Percentiles rank a stretch among this genome's conserved stretches.
Evolutionary conservation across 2,329 filamentous ascomycete genomes (phyloP).

Genomic region (Neofusicoccum cordaticola): DNA sequence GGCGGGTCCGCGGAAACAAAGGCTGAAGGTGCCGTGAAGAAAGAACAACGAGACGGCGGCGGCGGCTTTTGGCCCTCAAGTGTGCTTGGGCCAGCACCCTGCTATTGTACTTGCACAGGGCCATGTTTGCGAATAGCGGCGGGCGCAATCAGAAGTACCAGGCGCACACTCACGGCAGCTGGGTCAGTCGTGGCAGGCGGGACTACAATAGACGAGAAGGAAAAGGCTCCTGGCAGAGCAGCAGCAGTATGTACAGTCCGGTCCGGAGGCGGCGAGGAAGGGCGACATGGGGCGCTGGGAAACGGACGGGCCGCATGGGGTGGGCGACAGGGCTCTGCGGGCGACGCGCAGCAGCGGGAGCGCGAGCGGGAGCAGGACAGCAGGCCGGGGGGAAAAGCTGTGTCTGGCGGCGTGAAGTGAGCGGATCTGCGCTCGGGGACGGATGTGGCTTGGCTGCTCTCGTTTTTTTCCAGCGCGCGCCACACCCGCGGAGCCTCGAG

Average conservation of each 20-base stretch:
- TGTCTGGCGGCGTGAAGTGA: no score
- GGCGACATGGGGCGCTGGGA: conserved; percentile 7
- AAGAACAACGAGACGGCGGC: conserved; percentile 4
- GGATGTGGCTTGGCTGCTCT: not conserved
- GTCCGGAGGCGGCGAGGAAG: not conserved
- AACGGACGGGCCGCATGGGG: not conserved
- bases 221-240: conserved; percentile 4
- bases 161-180: no score
- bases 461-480: not conserved
- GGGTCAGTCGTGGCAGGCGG: not conserved
- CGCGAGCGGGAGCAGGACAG: not conserved
- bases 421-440: not conserved
- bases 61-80: not conserved
- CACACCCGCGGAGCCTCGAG: conserved; percentile 1
- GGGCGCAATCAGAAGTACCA: not conserved
- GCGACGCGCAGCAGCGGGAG: not conserved
- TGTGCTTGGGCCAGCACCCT: conserved; percentile 1
- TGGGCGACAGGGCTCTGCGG: not conserved
- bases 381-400: not conserved
- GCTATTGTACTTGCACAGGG: conserved; percentile 6
- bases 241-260: conserved; percentile 4
- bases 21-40: not conserved
- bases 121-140: conserved; percentile 1
- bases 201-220: conserved; percentile 12
- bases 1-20: not conserved